Evolutionary conservation across 331 rosid species (phyloP).

Genomic region (Malus hybrid): DNA sequence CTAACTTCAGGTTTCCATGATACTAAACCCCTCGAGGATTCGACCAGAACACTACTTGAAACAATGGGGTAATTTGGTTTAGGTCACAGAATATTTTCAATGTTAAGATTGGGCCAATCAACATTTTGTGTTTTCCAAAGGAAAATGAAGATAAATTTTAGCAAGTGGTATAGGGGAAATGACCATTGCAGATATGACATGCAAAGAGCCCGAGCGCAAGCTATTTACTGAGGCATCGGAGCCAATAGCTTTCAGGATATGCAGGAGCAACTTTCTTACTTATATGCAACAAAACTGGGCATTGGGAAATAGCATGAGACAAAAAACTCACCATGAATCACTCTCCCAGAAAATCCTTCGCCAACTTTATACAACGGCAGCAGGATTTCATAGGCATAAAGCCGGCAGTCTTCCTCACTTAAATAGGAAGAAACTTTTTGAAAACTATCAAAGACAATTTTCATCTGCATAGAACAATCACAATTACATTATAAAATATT

Average conservation of each 20-base stretch:
- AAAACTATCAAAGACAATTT: slow-evolving; percentile 60
- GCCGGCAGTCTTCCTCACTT: slow-evolving; percentile 41
- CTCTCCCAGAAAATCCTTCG: slow-evolving; percentile 82
- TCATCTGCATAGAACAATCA: slow-evolving; percentile 55
- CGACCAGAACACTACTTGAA: not conserved
- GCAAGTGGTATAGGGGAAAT: no score
- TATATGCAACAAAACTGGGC: not conserved
- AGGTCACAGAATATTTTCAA: no score
- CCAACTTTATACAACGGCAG: slow-evolving; percentile 74
- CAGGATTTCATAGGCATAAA: slow-evolving; percentile 49
- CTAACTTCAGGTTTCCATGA: not conserved
- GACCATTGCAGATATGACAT: no score
- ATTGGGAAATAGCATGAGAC: not conserved
- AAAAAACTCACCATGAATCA: slow-evolving; percentile 46
- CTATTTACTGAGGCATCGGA: no score
- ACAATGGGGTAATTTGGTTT: no score
- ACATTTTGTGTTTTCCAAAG: not conserved
- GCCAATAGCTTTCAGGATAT: not conserved
- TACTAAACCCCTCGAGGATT: not conserved
- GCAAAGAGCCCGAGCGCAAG: no score
- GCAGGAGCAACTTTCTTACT: not conserved
- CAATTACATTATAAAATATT: not conserved
- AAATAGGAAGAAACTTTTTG: slow-evolving; percentile 43
- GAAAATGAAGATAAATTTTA: not conserved
- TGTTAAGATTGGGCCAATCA: no score